phyloP scores from a whole-genome alignment of 257 asterid genomes.

The Fraxinus excelsior region DNA sequence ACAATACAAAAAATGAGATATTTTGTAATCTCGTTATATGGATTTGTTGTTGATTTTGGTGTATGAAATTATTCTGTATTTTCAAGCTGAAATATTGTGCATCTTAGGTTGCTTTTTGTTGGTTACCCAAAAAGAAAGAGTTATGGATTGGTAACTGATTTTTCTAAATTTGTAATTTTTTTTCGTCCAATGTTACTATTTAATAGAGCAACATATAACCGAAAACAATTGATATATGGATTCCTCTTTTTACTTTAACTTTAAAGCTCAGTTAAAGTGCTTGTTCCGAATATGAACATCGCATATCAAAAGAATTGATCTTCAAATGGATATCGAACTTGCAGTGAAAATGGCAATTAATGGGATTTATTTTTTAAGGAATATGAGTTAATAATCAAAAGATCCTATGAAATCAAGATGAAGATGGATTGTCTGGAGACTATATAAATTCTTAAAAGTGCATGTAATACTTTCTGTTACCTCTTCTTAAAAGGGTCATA shows the following conservation, averaged over 20 bases:
- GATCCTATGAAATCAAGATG: neutral
- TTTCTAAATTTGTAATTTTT: neutral
- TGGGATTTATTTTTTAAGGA: neutral
- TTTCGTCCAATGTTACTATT: too few relatives aligned
- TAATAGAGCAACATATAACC: neutral
- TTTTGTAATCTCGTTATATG: neutral
- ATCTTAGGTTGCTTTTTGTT: neutral
- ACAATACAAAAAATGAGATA: neutral
- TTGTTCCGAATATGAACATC: neutral
- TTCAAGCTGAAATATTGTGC: neutral
- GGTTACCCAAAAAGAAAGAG: neutral
- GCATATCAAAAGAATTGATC: neutral
- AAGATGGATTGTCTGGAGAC: neutral
- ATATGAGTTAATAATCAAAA: neutral
- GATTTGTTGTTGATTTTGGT: conserved; percentile 13
- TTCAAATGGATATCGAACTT: neutral
- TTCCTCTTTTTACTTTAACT: neutral
- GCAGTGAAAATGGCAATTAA: neutral
- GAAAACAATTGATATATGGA: neutral
- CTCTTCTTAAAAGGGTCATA: neutral
- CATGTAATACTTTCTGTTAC: neutral
- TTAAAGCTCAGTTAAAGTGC: neutral
- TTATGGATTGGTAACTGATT: neutral
- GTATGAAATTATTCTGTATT: neutral
- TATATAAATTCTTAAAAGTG: neutral